phyloP scores from a whole-genome alignment of 2,329 filamentous ascomycete species.

The Diaporthe aspalathi region DNA sequence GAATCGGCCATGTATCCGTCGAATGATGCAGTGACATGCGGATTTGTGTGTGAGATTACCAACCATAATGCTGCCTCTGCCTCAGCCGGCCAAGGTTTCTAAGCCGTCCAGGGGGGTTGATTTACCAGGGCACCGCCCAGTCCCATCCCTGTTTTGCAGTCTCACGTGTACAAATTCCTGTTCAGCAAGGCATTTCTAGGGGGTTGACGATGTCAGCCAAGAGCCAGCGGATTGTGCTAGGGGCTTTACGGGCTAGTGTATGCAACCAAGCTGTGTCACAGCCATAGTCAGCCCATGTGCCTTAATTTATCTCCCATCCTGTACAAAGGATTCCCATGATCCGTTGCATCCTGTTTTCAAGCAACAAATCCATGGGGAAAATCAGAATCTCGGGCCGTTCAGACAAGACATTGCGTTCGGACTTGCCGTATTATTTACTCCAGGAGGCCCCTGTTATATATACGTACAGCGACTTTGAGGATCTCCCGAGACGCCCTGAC shows the following conservation, averaged over 20 bases:
- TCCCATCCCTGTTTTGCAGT: slow-evolving; percentile 8
- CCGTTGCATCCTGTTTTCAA: background rate
- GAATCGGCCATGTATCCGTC: background rate
- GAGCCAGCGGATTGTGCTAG: background rate
- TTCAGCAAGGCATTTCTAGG: background rate
- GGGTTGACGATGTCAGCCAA: slow-evolving; percentile 22
- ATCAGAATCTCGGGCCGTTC: background rate
- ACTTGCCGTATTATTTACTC: background rate
- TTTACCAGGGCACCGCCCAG: background rate
- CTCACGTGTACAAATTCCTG: slow-evolving; percentile 7
- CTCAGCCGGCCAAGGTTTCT: background rate
- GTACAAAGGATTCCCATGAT: background rate
- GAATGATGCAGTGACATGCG: slow-evolving; percentile 4
- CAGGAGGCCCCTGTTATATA: too few species aligned
- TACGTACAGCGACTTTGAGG: background rate
- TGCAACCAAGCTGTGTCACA: background rate
- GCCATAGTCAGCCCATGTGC: background rate
- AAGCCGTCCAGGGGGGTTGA: background rate
- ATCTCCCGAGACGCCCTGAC: background rate
- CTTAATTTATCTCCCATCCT: slow-evolving; percentile 1
- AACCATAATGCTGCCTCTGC: background rate
- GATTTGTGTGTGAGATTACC: slow-evolving; percentile 10
- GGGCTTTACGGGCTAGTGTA: background rate
- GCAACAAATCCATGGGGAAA: background rate
- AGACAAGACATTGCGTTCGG: background rate